These are phyloP conservation scores for Umbelopsis isabellina DNA, from an alignment of 192 early-diverging fungal species.

Conservation along the genomic window DNA sequence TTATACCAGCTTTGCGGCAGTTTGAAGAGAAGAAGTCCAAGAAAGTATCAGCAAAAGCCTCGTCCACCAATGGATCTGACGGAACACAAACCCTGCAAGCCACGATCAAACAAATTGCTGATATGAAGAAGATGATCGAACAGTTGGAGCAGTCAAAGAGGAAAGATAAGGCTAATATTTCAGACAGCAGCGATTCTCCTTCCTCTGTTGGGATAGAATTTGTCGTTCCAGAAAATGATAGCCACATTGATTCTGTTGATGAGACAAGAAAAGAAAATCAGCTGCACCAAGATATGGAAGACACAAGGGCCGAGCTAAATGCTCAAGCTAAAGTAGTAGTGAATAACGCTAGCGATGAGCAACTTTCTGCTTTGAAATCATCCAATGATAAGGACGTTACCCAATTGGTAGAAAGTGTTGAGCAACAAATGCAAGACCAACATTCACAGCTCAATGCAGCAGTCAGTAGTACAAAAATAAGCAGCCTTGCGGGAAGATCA, in stretches of 20 bases:
- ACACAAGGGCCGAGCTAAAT: background rate
- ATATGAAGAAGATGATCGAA: constrained; percentile 20
- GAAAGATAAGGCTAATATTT: background rate
- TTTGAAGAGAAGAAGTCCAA: background rate
- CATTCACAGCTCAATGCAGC: background rate
- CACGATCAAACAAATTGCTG: constrained; percentile 9
- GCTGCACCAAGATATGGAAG: background rate
- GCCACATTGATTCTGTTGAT: too few relatives aligned
- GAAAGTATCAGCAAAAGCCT: background rate
- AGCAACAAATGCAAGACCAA: background rate
- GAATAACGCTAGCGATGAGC: background rate
- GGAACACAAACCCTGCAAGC: background rate
- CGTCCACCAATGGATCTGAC: background rate
- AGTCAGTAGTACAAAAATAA: background rate
- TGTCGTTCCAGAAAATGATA: background rate
- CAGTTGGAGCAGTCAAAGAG: constrained; percentile 14
- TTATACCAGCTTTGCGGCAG: background rate
- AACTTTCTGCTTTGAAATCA: background rate
- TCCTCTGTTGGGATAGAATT: background rate
- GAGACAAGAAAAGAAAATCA: too few relatives aligned
- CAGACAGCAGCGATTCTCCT: background rate
- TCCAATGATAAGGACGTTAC: background rate
- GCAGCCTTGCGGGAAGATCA: too few relatives aligned
- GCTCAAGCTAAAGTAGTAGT: constrained; percentile 9
- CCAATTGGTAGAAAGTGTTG: background rate